Base-by-base conservation (phyloP, 1,284 basidiomycete species). In the Sporisorium exsertum region DNA sequence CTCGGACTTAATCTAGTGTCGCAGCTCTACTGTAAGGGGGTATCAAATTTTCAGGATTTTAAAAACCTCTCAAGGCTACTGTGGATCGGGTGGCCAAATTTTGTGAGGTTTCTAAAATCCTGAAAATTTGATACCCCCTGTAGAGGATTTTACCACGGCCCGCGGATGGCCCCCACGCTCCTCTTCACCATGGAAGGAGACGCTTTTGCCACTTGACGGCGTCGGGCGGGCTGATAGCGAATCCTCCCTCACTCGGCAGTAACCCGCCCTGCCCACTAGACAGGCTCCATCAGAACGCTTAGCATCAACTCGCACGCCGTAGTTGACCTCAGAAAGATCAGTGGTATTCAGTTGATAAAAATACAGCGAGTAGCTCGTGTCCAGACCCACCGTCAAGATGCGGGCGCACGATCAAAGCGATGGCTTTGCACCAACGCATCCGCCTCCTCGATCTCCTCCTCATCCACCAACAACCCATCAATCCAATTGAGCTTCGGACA, bases 401-500 rank as follows among this genome's bases (percentile, higher is more conserved):
- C 43, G 0, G 53, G 58, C 2, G 50, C 13, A 9, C 59, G 51
- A 33, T 70, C 72, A 49, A 70, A 75, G 2, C 67, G 20, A 43
- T 54, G 60, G 33, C 68, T 71, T 27, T 67, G 60, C 6, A 84
- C 63, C 50, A 77, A 54, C 37, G 50, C 61, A 35, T 81, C 81
- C 18, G 84, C 82, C 37, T 60, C 47, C 9, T 64, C 61, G 18
- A 84, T 74, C 33, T 84, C 84, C 24, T 64, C 70, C 20, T 82
- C 79, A 12, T 51, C 60, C 26, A 85, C 57, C 35, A 65, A 24
- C 32, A 85, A 61, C 4, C 84, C 84, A 54, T 85, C 84, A 12
- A 85, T 58, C 82, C 83, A 84, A 16, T 59, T 70, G 33, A 85
- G 62, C 45, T 78, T 68, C 1, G 70, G 57, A 57, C 84, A 85